These are phyloP conservation scores for Centaurea solstitialis DNA, from an alignment of 129 eudicot species.

Conservation along the genomic window DNA sequence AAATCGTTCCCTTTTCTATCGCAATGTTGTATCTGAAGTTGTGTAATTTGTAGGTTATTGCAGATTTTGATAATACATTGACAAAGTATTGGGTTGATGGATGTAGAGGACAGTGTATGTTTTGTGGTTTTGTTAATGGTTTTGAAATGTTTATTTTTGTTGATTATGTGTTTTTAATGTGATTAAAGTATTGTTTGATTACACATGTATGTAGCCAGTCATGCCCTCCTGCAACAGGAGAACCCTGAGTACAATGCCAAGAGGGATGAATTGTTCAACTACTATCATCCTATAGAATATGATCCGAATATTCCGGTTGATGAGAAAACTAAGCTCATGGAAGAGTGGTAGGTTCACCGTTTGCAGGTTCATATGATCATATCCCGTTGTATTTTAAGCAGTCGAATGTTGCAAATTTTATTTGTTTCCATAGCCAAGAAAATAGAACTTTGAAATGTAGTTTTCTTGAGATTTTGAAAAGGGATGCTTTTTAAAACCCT, in stretches of 20 bases:
- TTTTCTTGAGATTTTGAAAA: not conserved
- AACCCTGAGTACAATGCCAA: slow-evolving; percentile 69
- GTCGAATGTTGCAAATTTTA: not conserved
- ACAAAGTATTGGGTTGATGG: slow-evolving; percentile 81
- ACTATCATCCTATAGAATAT: slow-evolving; percentile 83
- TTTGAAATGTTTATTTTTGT: not conserved
- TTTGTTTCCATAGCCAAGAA: not conserved
- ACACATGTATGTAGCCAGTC: slow-evolving; percentile 76
- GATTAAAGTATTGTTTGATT: slow-evolving; percentile 16
- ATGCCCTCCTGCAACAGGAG: slow-evolving; percentile 76
- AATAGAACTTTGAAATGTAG: not conserved
- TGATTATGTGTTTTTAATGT: not conserved
- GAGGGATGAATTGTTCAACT: slow-evolving; percentile 71
- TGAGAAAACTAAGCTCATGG: slow-evolving; percentile 87
- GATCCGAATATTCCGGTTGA: slow-evolving; percentile 70
- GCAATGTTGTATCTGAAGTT: not conserved
- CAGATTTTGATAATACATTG: slow-evolving; percentile 86
- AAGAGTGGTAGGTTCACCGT: slow-evolving; percentile 63
- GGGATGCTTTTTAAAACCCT: not conserved
- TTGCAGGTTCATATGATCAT: not conserved
- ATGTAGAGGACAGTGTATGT: slow-evolving; percentile 78
- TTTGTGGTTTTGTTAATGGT: not conserved
- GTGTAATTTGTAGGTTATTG: slow-evolving; percentile 64
- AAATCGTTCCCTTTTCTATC: not conserved
- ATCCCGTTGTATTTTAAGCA: not conserved